Percentiles rank a stretch among this genome's conserved stretches.
These are phyloP conservation scores for Daedalea quercina DNA, from an alignment of 768 basidiomycete genomes.

Conservation along the genomic window DNA sequence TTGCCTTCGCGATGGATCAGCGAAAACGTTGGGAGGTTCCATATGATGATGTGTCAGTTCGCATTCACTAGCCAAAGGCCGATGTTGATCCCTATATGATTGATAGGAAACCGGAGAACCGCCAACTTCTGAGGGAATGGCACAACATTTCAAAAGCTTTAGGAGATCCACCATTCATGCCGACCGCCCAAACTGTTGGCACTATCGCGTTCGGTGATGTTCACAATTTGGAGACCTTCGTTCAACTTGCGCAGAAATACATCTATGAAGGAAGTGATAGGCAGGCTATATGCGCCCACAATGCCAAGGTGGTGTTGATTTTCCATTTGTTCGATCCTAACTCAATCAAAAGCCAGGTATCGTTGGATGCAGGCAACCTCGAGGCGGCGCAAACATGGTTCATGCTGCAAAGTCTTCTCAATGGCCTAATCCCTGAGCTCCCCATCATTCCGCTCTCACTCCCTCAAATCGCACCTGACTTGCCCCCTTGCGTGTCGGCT, in stretches of 20 bases:
- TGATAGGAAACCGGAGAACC: conserved; percentile 29
- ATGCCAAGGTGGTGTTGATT: conserved; percentile 42
- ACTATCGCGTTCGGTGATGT: conserved; percentile 34
- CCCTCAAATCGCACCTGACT: conserved; percentile 13
- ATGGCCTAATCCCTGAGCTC: conserved; percentile 38
- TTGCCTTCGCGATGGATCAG: conserved; percentile 63
- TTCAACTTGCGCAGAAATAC: conserved; percentile 58
- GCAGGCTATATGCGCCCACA: conserved; percentile 44
- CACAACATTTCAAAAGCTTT: conserved; percentile 43
- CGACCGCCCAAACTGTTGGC: conserved; percentile 52
- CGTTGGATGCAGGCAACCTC: conserved; percentile 49
- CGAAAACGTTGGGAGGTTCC: conserved; percentile 55
- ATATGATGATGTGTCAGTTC: conserved; percentile 71
- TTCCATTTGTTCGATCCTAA: not conserved
- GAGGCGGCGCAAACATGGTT: conserved; percentile 63
- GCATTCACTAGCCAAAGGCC: not conserved
- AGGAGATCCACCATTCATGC: conserved; percentile 48
- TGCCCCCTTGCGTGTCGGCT: conserved; percentile 35
- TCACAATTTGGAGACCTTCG: conserved; percentile 42
- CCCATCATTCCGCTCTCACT: conserved; percentile 21
- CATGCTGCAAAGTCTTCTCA: conserved; percentile 51
- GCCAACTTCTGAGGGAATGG: conserved; percentile 18
- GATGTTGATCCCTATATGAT: not conserved
- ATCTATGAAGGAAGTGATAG: conserved; percentile 44
- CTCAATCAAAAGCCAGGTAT: conserved; percentile 22